Evolutionary conservation across 805 yeast genomes (phyloP).

Genomic region (Zygoascus tannicola): DNA sequence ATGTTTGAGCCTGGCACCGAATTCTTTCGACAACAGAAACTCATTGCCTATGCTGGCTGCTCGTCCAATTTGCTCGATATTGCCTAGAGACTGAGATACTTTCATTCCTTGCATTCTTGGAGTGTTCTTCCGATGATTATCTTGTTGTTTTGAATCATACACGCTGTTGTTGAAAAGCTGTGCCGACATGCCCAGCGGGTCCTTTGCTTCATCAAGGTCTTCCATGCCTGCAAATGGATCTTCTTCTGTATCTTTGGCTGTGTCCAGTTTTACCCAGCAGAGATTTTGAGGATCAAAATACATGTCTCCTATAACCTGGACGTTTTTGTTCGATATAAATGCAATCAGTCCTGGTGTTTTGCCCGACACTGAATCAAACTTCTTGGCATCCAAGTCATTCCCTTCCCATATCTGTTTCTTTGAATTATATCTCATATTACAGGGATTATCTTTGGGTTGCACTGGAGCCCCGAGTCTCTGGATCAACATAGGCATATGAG

Average conservation of each 20-base stretch:
- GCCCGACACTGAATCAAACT: slow-evolving; percentile 36
- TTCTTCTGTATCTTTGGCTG: slow-evolving; percentile 31
- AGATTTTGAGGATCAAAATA: slow-evolving; percentile 47
- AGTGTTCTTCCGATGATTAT: background rate
- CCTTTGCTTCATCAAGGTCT: slow-evolving; percentile 29
- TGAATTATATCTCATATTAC: slow-evolving; percentile 48
- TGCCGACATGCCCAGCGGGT: slow-evolving; percentile 1
- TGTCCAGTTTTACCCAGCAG: slow-evolving; percentile 46
- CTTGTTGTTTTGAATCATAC: background rate
- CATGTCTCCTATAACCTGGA: slow-evolving; percentile 47
- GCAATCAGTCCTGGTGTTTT: slow-evolving; percentile 29
- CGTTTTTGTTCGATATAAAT: slow-evolving; percentile 28
- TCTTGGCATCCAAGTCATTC: slow-evolving; percentile 46
- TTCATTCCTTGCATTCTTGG: background rate
- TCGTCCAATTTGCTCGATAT: slow-evolving; percentile 18
- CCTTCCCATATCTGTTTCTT: slow-evolving; percentile 52
- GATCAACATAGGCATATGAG: slow-evolving; percentile 12
- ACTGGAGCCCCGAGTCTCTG: slow-evolving; percentile 17
- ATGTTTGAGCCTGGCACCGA: slow-evolving; percentile 20
- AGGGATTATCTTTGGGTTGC: slow-evolving; percentile 17
- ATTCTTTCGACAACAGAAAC: slow-evolving; percentile 23
- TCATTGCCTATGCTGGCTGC: slow-evolving; percentile 23
- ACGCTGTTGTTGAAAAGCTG: background rate
- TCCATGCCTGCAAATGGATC: slow-evolving; percentile 43
- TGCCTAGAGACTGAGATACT: background rate